A percentile compares a stretch with the other conserved stretches of the same genome.
These are phyloP conservation scores for Pulveroboletus frians DNA, from an alignment of 768 basidiomycete species.

Conservation along the genomic window DNA sequence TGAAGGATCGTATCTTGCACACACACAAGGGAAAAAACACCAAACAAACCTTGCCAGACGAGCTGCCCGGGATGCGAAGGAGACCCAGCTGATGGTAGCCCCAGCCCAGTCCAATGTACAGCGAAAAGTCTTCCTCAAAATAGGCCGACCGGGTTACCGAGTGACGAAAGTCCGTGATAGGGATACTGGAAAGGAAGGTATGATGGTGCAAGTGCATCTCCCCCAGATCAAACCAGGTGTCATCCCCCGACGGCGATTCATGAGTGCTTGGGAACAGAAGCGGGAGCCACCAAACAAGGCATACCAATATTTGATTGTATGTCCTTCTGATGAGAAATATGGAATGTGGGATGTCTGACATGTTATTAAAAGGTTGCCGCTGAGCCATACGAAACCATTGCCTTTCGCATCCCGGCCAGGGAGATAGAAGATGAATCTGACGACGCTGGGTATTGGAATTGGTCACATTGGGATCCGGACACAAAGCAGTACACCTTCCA, in stretches of 20 bases:
- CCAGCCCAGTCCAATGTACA: constrained; percentile 75
- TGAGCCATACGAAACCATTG: constrained; percentile 98
- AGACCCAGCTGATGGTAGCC: constrained; percentile 84
- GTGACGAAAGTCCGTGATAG: constrained; percentile 95
- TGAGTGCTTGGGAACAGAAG: constrained; percentile 98
- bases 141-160: constrained; percentile 90
- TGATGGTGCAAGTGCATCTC: constrained; percentile 95
- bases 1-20: constrained; percentile 97
- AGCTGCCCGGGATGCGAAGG: constrained; percentile 96
- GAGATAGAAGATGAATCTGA: constrained; percentile 95
- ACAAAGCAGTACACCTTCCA: constrained; percentile 98
- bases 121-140: constrained; percentile 95
- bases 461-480: constrained; percentile 99
- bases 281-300: constrained; percentile 92
- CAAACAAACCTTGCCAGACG: constrained; percentile 97
- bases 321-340: constrained; percentile 30
- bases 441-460: constrained; percentile 88
- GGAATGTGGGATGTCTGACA: constrained; percentile 26
- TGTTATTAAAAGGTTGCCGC: constrained; percentile 73
- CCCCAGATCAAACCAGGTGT: constrained; percentile 90
- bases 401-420: constrained; percentile 96
- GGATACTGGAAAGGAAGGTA: constrained; percentile 87
- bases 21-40: constrained; percentile 99
- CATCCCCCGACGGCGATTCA: constrained; percentile 82
- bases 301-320: constrained; percentile 94